Percentiles rank a stretch among this genome's conserved stretches.
Evolutionary conservation across 768 basidiomycete species (phyloP).

Genomic region (Suillus placidus): DNA sequence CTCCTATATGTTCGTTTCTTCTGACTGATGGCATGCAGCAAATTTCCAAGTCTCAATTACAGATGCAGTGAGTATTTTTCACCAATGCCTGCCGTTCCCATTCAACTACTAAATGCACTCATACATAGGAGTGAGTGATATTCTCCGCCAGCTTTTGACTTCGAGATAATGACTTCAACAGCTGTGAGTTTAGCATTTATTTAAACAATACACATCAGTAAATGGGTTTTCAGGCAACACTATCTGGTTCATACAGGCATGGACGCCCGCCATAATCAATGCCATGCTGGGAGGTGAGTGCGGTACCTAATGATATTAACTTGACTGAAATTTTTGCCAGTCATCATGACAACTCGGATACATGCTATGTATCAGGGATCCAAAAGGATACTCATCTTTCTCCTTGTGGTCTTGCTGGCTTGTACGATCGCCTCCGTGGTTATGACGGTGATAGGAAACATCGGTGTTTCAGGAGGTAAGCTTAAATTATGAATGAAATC

Average conservation of each 20-base stretch:
- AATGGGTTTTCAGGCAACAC: not conserved
- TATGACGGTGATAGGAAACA: not conserved
- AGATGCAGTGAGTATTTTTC: not conserved
- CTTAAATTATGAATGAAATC: not conserved
- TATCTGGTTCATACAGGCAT: not conserved
- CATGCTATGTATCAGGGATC: not conserved
- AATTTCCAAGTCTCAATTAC: not conserved
- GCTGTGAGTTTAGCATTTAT: not conserved
- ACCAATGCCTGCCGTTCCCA: not conserved
- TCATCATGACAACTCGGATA: constrained; percentile 1
- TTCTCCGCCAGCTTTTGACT: not conserved
- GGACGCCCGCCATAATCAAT: not conserved
- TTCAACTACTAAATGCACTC: not conserved
- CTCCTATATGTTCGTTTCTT: not conserved
- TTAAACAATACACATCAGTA: not conserved
- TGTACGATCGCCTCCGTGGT: not conserved
- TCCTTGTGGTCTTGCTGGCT: not conserved
- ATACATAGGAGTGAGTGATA: not conserved
- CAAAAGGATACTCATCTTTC: not conserved
- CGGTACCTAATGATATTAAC: not conserved
- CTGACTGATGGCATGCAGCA: not conserved
- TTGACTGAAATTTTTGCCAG: not conserved
- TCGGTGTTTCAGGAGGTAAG: not conserved
- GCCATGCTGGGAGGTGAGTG: not conserved
- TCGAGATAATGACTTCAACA: not conserved